Conservation (phyloP, 140 eudicot genomes). For the Anethum foeniculum region DNA sequence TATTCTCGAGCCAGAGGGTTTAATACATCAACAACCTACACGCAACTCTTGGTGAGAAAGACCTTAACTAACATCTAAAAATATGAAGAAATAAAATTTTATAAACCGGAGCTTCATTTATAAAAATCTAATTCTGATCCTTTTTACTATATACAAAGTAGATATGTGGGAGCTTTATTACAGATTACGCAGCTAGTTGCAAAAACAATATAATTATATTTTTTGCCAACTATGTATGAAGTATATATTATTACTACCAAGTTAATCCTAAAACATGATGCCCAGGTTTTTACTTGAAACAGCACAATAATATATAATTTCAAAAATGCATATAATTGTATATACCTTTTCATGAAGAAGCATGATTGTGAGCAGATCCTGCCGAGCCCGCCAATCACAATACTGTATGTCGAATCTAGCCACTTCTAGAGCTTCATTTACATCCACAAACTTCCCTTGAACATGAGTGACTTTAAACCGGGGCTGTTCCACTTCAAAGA, state of each 20-base stretch:
- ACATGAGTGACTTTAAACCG: constrained; percentile 42
- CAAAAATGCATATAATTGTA: background rate
- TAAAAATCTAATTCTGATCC: too few relatives aligned
- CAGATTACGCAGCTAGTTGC: background rate
- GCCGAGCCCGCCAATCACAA: constrained; percentile 98
- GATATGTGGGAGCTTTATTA: background rate
- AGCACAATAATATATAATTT: background rate
- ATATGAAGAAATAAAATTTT: background rate
- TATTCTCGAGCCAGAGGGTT: constrained; percentile 97
- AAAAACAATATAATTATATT: too few relatives aligned
- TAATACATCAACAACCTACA: constrained; percentile 89
- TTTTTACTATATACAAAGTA: background rate
- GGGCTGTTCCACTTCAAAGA: constrained; percentile 85
- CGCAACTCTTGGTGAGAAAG: background rate
- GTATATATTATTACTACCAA: background rate
- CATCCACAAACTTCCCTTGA: constrained; percentile 87
- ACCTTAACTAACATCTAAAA: background rate
- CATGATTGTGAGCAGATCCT: constrained; percentile 92
- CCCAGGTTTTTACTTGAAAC: background rate
- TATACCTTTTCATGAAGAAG: constrained; percentile 95
- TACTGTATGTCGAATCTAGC: constrained; percentile 92
- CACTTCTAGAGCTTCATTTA: constrained; percentile 81
- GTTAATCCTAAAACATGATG: background rate
- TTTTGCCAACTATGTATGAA: background rate
- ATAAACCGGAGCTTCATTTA: background rate